phyloP scores from a whole-genome alignment of 202 grass and related monocot genomes.

The Digitaria exilis region DNA sequence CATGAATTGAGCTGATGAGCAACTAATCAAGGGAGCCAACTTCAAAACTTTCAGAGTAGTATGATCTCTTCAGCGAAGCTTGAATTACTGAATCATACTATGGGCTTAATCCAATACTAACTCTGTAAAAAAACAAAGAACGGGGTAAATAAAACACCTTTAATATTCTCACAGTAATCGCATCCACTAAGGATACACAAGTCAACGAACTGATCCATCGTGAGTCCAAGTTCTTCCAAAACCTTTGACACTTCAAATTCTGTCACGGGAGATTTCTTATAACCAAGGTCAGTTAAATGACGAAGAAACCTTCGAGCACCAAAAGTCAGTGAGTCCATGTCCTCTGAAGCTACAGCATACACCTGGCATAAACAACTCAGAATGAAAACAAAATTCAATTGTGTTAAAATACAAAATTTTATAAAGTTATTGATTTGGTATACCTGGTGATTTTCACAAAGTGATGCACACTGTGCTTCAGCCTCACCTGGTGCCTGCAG shows the following conservation, averaged over 20 bases:
- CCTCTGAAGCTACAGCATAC: constrained; percentile 92
- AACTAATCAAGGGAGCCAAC: constrained; percentile 27
- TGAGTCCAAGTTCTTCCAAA: constrained; percentile 81
- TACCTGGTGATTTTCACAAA: constrained; percentile 85
- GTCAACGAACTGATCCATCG: constrained; percentile 96
- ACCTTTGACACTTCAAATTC: constrained; percentile 97
- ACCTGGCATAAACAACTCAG: constrained; percentile 49
- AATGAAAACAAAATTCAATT: constrained; percentile 36
- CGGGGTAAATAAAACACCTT: constrained; percentile 56
- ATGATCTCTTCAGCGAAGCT: constrained; percentile 18
- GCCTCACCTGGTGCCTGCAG: constrained; percentile 86
- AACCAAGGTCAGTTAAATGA: constrained; percentile 83
- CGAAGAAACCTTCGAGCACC: constrained; percentile 80
- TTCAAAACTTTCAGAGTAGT: constrained; percentile 14
- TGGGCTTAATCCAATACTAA: constrained; percentile 15
- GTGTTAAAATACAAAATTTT: constrained; percentile 13
- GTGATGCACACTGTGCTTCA: constrained; percentile 91
- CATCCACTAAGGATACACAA: constrained; percentile 95
- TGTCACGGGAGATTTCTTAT: constrained; percentile 80
- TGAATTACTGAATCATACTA: constrained; percentile 1
- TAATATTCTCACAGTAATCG: constrained; percentile 95
- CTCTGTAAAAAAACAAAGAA: constrained; percentile 13
- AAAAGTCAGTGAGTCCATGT: constrained; percentile 92
- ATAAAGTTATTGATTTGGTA: constrained; percentile 3
- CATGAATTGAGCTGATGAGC: constrained; percentile 22